A percentile compares a stretch with the other conserved stretches of the same genome.
phyloP scores from a whole-genome alignment of 2,329 filamentous ascomycete genomes.

The Epichloe elymi region DNA sequence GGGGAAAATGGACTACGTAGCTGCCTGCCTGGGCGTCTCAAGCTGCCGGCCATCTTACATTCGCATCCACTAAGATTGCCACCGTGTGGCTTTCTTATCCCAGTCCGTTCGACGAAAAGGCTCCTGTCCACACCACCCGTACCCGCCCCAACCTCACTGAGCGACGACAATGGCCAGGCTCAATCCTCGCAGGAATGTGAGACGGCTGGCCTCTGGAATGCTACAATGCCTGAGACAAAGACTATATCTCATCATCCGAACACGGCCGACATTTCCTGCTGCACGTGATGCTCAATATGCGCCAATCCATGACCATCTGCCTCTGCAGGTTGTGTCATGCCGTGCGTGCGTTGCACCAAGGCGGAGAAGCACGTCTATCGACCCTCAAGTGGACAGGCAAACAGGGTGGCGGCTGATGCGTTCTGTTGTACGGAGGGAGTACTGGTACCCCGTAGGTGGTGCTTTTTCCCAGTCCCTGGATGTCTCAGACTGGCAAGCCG shows the following conservation, averaged over 20 bases:
- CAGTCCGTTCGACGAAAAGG: neutral
- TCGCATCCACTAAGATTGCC: conserved; percentile 3
- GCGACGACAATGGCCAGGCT: conserved; percentile 21
- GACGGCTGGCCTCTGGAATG: conserved; percentile 20
- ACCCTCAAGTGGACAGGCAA: no score
- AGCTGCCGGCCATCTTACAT: neutral
- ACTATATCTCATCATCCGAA: conserved; percentile 16
- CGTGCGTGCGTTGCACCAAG: conserved; percentile 3
- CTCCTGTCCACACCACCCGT: conserved; percentile 1
- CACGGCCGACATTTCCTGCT: conserved; percentile 10
- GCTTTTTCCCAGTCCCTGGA: conserved; percentile 8
- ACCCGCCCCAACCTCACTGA: conserved; percentile 17
- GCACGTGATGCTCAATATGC: conserved; percentile 15
- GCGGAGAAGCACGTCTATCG: neutral
- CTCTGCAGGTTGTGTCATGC: conserved; percentile 8
- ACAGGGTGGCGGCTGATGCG: neutral
- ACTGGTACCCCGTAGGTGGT: neutral
- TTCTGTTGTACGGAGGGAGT: neutral
- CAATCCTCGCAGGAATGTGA: conserved; percentile 15
- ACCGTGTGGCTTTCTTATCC: conserved; percentile 4
- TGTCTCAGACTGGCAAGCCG: conserved; percentile 7
- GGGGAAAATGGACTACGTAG: neutral
- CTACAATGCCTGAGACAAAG: conserved; percentile 22
- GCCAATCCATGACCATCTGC: conserved; percentile 5
- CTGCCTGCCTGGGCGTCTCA: neutral